Evolutionary conservation across 164 flowering plant genomes (phyloP).

Genomic region (Warburgia ugandensis): DNA sequence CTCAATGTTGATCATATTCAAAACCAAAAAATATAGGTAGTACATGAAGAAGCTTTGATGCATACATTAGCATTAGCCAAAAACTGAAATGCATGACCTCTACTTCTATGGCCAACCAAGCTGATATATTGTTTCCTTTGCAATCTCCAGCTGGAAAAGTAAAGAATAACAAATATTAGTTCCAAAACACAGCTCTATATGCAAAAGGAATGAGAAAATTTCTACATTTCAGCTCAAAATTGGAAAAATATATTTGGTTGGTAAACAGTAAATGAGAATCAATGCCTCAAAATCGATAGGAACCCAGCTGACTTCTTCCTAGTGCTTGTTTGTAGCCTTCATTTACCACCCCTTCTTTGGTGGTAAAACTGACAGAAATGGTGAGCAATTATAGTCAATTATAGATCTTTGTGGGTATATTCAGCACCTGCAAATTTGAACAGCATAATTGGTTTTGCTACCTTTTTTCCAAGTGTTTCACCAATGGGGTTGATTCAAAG

Average conservation of each 20-base stretch:
- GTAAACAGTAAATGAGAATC: not conserved
- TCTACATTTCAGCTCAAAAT: too few species aligned
- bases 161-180: not conserved
- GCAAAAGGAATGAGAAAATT: not conserved
- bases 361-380: too few species aligned
- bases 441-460: too few species aligned
- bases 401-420: too few species aligned
- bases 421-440: too few species aligned
- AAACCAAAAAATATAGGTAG: conserved; percentile 3
- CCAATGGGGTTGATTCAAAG: not conserved
- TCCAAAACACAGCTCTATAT: not conserved
- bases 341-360: not conserved
- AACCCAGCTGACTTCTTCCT: not conserved
- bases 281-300: not conserved
- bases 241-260: too few species aligned
- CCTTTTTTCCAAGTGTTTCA: too few species aligned
- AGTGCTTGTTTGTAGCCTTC: not conserved
- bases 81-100: not conserved
- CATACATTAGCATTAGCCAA: conserved; percentile 7
- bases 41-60: conserved; percentile 2
- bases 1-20: conserved; percentile 3
- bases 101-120: not conserved
- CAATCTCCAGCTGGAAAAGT: conserved; percentile 1
- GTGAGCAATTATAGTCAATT: too few species aligned
- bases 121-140: not conserved